Percentiles rank a stretch among this genome's conserved stretches.
Evolutionary conservation across 2,329 filamentous ascomycete species (phyloP).

Genomic region (Phaeosphaeriaceae sp.): DNA sequence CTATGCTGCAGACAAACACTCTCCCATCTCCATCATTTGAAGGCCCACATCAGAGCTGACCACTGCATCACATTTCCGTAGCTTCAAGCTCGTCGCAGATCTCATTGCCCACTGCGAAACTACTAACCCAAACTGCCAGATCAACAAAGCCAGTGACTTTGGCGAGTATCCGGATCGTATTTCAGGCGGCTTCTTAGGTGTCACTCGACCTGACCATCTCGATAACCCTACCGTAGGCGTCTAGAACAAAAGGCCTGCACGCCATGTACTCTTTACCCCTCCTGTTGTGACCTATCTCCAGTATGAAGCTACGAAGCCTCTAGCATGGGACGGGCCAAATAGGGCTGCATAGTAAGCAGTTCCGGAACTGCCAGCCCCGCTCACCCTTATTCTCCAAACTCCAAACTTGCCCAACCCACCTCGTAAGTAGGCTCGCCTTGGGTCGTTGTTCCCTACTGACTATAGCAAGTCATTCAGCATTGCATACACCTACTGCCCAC

Average conservation of each 20-base stretch:
- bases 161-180: slow-evolving; percentile 46
- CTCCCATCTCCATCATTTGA: slow-evolving; percentile 35
- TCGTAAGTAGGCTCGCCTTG: too few species aligned
- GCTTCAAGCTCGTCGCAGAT: slow-evolving; percentile 46
- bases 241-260: slow-evolving; percentile 25
- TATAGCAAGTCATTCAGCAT: too few species aligned
- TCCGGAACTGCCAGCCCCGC: too few species aligned
- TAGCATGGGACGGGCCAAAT: slow-evolving; percentile 37
- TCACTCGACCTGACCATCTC: slow-evolving; percentile 39
- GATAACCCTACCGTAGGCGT: slow-evolving; percentile 29
- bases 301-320: slow-evolving; percentile 38
- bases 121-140: slow-evolving; percentile 35
- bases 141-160: slow-evolving; percentile 47
- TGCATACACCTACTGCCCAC: too few species aligned
- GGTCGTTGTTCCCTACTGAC: too few species aligned
- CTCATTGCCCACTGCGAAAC: slow-evolving; percentile 52
- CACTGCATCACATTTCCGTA: slow-evolving; percentile 48
- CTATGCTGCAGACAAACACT: slow-evolving; percentile 33
- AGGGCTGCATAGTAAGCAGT: too few species aligned
- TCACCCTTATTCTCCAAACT: too few species aligned
- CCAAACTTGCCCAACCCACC: too few species aligned
- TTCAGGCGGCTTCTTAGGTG: slow-evolving; percentile 51
- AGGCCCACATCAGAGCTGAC: slow-evolving; percentile 42
- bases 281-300: slow-evolving; percentile 37
- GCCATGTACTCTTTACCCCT: slow-evolving; percentile 32